A percentile compares a stretch with the other conserved stretches of the same genome.
phyloP scores from a whole-genome alignment of 1,284 basidiomycete species.

The Ustilago curta region DNA sequence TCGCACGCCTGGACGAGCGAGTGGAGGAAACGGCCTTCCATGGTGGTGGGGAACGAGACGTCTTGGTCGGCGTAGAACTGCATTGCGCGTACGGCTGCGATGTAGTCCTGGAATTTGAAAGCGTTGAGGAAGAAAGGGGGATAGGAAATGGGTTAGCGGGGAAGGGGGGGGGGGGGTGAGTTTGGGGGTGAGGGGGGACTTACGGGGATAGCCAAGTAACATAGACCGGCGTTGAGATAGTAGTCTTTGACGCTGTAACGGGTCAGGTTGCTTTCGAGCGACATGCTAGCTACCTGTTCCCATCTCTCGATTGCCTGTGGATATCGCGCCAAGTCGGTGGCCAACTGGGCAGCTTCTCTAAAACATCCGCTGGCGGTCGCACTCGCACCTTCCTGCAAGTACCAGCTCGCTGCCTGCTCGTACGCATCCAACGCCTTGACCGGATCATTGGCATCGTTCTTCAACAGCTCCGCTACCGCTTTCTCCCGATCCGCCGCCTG shows the following conservation, averaged over 20 bases:
- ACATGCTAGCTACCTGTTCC: slow-evolving; percentile 88
- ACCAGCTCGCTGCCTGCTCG: slow-evolving; percentile 95
- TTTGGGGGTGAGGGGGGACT: too few species aligned
- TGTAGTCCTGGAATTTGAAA: slow-evolving; percentile 56
- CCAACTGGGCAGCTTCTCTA: slow-evolving; percentile 95
- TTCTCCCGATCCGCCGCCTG: slow-evolving; percentile 97
- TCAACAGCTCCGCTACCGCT: slow-evolving; percentile 86
- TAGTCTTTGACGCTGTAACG: slow-evolving; percentile 99
- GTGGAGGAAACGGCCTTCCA: slow-evolving; percentile 67
- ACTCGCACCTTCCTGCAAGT: slow-evolving; percentile 92
- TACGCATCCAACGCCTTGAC: slow-evolving; percentile 88
- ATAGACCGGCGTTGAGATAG: slow-evolving; percentile 88
- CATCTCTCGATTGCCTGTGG: slow-evolving; percentile 87
- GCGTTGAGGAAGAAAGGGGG: not conserved
- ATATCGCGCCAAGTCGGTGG: slow-evolving; percentile 88
- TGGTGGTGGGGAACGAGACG: slow-evolving; percentile 64
- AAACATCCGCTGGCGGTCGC: slow-evolving; percentile 95
- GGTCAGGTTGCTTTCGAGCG: slow-evolving; percentile 85
- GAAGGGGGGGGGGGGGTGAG: slow-evolving; percentile 1
- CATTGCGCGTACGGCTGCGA: slow-evolving; percentile 66
- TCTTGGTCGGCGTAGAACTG: slow-evolving; percentile 68
- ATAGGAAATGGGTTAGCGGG: not conserved
- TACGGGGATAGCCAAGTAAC: slow-evolving; percentile 89
- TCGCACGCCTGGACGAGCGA: slow-evolving; percentile 63
- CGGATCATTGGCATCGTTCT: slow-evolving; percentile 79